Conservation (phyloP, 2,329 filamentous ascomycete species). For the Cordyceps javanica region DNA sequence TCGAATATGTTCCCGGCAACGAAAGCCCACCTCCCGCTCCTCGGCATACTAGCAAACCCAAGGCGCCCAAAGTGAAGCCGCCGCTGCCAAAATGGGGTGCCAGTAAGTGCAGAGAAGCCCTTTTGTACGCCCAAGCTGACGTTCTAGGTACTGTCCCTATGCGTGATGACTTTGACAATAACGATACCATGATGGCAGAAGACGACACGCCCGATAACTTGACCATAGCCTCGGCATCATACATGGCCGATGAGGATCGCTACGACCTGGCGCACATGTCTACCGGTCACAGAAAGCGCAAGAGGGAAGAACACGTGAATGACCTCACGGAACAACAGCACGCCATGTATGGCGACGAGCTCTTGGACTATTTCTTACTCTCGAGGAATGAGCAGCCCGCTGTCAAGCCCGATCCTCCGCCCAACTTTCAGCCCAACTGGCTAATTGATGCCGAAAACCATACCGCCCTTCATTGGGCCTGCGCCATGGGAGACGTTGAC, state of each 20-base stretch:
- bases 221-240: slow-evolving; percentile 77
- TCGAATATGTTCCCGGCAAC: slow-evolving; percentile 80
- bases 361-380: slow-evolving; percentile 93
- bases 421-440: slow-evolving; percentile 82
- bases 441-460: slow-evolving; percentile 91
- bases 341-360: slow-evolving; percentile 82
- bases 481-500: slow-evolving; percentile 92
- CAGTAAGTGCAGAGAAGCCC: slow-evolving; percentile 19
- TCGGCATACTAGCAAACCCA: slow-evolving; percentile 84
- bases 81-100: slow-evolving; percentile 52
- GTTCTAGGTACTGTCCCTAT: slow-evolving; percentile 13
- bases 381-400: slow-evolving; percentile 71
- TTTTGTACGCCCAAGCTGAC: neutral
- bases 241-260: slow-evolving; percentile 77
- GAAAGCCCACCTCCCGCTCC: slow-evolving; percentile 89
- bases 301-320: slow-evolving; percentile 60
- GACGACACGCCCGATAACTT: slow-evolving; percentile 79
- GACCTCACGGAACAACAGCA: slow-evolving; percentile 73
- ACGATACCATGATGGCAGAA: slow-evolving; percentile 58
- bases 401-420: slow-evolving; percentile 69
- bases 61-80: slow-evolving; percentile 53
- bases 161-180: slow-evolving; percentile 59
- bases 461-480: slow-evolving; percentile 93
- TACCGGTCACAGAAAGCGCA: slow-evolving; percentile 66
- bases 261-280: slow-evolving; percentile 61